Evolutionary conservation across 2,329 filamentous ascomycete genomes (phyloP), one percentile per base, ranked within the genome.

Genomic region (Shiraia bambusicola): DNA sequence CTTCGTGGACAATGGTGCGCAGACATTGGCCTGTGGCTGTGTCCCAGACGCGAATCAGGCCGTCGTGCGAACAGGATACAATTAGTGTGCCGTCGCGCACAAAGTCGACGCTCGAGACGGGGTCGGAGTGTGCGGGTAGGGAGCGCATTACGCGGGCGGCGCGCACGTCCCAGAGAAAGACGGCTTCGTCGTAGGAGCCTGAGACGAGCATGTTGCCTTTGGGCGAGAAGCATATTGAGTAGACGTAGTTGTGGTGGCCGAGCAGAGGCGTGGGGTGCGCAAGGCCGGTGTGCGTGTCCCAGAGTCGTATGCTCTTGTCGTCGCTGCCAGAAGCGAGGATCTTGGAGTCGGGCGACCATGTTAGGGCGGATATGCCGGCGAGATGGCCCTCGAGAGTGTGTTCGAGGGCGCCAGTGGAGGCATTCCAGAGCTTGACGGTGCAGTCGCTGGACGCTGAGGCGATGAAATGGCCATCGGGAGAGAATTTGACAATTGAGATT

Each of bases 171-270:
- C 93, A 98, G 4, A 98, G 72, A 52, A 95, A 96, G 0, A 98
- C 89, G 4, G 93, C 93, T 73, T 98, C 93, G 56, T 98, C 93
- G 70, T 96, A 97, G 51, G 88, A 94, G 10, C 93, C 93, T 53
- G 88, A 94, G 12, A 91, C 93, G 25, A 98, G 80, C 64, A 97
- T 95, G 63, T 98, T 98, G 16, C 93, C 93, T 68, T 96, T 97
- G 2, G 93, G 93, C n/a, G 88, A 92, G 69, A 97, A 97, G 5
- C 91, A 90, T 25, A 98, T 76, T 36, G 86, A 89, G 70, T 95
- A 95, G 24, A 98, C 85, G 69, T 97, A 97, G 70, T 94, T 97
- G 69, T 96, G 90, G 61, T 98, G 93, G 2, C 93, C 92, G 16
- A 87, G 77, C 52, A 97, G 75, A 2, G 80, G 76, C 15, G 74